A percentile compares a stretch with the other conserved stretches of the same genome.
These are phyloP conservation scores for Cytospora schulzeri DNA, from an alignment of 2,329 filamentous ascomycete species.

Conservation along the genomic window DNA sequence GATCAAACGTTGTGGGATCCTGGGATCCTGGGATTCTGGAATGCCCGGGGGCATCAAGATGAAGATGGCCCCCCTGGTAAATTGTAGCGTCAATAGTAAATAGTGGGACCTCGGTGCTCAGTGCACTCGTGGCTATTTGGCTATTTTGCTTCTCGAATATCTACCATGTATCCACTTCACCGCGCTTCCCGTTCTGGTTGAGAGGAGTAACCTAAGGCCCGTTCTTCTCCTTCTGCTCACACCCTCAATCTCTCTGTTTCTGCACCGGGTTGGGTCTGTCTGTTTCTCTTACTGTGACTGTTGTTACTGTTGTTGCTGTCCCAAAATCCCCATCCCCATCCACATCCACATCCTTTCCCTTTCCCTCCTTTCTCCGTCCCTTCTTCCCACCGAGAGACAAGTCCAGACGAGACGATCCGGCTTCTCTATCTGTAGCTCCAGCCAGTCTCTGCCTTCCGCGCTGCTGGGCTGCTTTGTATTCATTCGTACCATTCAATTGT, in stretches of 20 bases:
- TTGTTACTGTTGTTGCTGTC: not conserved
- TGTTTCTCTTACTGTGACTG: not conserved
- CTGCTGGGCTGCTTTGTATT: conserved; percentile 10
- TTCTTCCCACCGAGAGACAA: conserved; percentile 18
- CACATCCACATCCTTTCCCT: conserved; percentile 1
- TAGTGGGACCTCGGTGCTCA: conserved; percentile 8
- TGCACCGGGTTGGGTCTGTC: conserved; percentile 2
- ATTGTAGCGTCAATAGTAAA: conserved; percentile 7
- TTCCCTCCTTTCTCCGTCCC: not conserved
- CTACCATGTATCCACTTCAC: conserved; percentile 15
- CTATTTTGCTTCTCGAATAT: no score
- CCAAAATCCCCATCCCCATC: not conserved
- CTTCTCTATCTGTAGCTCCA: conserved; percentile 1
- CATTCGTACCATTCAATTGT: not conserved
- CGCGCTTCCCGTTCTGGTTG: conserved; percentile 16
- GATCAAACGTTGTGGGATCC: not conserved
- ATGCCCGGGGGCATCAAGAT: conserved; percentile 3
- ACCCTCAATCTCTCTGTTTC: conserved; percentile 17
- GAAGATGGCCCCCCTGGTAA: conserved; percentile 1
- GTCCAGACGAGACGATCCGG: conserved; percentile 16
- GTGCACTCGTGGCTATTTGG: conserved; percentile 16
- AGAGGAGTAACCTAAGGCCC: conserved; percentile 8
- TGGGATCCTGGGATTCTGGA: not conserved
- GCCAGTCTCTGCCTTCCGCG: conserved; percentile 1
- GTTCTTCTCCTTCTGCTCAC: conserved; percentile 15